These are phyloP conservation scores for Punica granatum DNA, from an alignment of 345 rosid species.

Conservation along the genomic window DNA sequence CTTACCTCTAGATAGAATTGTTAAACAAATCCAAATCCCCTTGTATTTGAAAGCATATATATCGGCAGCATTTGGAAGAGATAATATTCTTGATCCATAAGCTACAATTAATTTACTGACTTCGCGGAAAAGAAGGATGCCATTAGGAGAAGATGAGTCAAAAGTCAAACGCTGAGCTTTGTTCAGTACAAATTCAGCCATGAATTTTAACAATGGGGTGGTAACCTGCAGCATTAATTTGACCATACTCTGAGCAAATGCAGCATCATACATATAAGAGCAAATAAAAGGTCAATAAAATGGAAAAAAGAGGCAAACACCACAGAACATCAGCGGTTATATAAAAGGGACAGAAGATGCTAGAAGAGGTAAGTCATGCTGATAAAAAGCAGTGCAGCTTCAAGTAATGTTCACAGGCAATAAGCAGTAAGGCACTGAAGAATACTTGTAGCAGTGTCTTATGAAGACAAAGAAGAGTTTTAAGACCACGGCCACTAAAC, in stretches of 20 bases:
- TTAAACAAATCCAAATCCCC: conserved; percentile 93
- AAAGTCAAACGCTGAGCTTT: conserved; percentile 91
- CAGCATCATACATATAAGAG: not conserved
- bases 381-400: conserved; percentile 1
- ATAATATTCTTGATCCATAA: conserved; percentile 88
- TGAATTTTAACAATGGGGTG: conserved; percentile 87
- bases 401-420: not conserved
- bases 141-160: conserved; percentile 97
- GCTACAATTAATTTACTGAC: conserved; percentile 94
- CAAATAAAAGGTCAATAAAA: not conserved
- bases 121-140: conserved; percentile 99
- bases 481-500: not conserved
- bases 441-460: not conserved
- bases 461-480: not conserved
- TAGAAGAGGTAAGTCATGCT: not conserved
- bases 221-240: conserved; percentile 61
- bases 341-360: not conserved
- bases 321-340: not conserved
- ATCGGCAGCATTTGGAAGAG: conserved; percentile 92
- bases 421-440: not conserved
- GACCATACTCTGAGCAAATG: conserved; percentile 5
- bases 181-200: conserved; percentile 97
- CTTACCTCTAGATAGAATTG: conserved; percentile 89
- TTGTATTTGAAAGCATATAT: conserved; percentile 93
- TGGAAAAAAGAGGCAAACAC: no score